Conservation (phyloP, 352 stramenopile genomes). For the Phytophthora rubi region DNA sequence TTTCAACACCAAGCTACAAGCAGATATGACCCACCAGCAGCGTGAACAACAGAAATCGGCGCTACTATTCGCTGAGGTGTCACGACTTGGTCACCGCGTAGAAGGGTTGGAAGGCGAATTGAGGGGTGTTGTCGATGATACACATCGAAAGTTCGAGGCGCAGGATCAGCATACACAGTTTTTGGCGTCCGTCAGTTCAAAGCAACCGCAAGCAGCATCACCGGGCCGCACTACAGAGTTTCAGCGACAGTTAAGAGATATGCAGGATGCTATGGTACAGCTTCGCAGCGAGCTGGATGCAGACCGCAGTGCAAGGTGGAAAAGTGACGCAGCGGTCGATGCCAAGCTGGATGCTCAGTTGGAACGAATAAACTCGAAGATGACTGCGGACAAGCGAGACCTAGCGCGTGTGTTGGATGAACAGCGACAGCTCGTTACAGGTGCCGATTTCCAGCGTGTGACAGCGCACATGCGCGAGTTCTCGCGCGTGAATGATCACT, state of each 20-base stretch:
- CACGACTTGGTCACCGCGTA: constrained; percentile 55
- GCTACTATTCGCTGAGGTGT: constrained; percentile 72
- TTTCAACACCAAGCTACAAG: constrained; percentile 68
- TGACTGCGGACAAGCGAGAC: constrained; percentile 62
- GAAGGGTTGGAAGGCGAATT: constrained; percentile 47
- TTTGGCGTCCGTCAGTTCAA: constrained; percentile 26
- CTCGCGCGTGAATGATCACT: constrained; percentile 61
- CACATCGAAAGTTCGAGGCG: constrained; percentile 43
- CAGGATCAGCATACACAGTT: constrained; percentile 53
- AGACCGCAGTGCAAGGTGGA: constrained; percentile 64
- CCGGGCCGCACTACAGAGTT: constrained; percentile 29
- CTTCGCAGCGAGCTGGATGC: constrained; percentile 60
- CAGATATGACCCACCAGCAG: constrained; percentile 56
- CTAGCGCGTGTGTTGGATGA: constrained; percentile 59
- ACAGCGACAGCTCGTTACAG: constrained; percentile 47
- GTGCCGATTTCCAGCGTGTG: constrained; percentile 58
- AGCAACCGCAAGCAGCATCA: constrained; percentile 44
- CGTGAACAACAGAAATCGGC: constrained; percentile 74
- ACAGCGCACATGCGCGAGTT: constrained; percentile 61
- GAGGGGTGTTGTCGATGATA: constrained; percentile 42
- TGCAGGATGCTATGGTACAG: constrained; percentile 51
- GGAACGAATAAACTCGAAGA: constrained; percentile 49
- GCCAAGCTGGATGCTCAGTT: constrained; percentile 48
- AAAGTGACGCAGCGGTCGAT: constrained; percentile 51
- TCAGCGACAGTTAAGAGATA: constrained; percentile 36